Percentiles rank a stretch among this genome's conserved stretches.
These are phyloP conservation scores for Dendryphion nanum DNA, from an alignment of 2,329 filamentous ascomycete genomes.

Conservation along the genomic window DNA sequence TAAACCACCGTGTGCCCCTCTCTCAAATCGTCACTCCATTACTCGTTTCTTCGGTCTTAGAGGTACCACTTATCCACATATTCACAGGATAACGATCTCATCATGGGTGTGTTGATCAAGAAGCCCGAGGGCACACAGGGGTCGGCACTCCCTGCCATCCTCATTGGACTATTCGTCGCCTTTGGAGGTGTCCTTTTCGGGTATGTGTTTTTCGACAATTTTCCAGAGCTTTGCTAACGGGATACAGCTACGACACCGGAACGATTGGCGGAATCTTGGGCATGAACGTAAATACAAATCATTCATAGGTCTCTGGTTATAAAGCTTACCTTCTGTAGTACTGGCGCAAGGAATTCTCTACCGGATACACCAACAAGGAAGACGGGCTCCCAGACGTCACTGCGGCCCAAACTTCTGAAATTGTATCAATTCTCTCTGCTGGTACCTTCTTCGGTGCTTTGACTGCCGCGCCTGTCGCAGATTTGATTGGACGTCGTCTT, in stretches of 20 bases:
- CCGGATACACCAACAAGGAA: conserved; percentile 31
- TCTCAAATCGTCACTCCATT: background rate
- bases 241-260: conserved; percentile 36
- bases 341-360: conserved; percentile 63
- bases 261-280: conserved; percentile 62
- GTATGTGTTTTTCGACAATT: conserved; percentile 14
- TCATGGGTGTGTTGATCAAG: conserved; percentile 47
- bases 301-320: too few species aligned
- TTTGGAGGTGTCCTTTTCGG: conserved; percentile 46
- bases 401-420: conserved; percentile 62
- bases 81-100: too few species aligned
- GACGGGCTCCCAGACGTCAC: conserved; percentile 40
- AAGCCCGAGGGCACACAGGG: conserved; percentile 75
- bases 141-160: conserved; percentile 37
- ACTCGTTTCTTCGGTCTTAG: too few species aligned
- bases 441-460: conserved; percentile 77
- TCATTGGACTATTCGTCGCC: conserved; percentile 45
- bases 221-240: conserved; percentile 7
- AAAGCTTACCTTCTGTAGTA: too few species aligned
- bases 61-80: too few species aligned
- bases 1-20: background rate
- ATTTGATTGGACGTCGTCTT: conserved; percentile 67
- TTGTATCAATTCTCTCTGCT: conserved; percentile 80
- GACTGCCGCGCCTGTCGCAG: conserved; percentile 64
- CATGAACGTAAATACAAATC: too few species aligned